A percentile compares a stretch with the other conserved stretches of the same genome.
Evolutionary conservation across 2,329 filamentous ascomycete genomes (phyloP).

Genomic region (Aureobasidium melanogenum): DNA sequence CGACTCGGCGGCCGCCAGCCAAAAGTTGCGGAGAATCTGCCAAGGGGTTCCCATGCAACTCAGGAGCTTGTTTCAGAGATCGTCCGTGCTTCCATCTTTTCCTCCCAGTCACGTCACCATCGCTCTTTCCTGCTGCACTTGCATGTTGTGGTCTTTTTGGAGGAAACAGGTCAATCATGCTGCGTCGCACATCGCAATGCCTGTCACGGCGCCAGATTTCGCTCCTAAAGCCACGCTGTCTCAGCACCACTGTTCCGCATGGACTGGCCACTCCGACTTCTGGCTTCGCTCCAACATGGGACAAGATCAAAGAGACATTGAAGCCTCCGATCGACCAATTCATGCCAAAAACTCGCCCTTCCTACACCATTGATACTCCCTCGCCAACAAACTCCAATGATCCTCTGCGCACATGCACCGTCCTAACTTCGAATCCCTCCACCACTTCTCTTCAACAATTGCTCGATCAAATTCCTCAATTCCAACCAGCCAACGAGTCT

Average conservation of each 20-base stretch:
- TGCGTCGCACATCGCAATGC: constrained; percentile 1
- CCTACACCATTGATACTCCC: background rate
- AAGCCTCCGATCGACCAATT: background rate
- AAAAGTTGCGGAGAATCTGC: constrained; percentile 1
- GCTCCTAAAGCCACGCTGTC: background rate
- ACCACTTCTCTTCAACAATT: background rate
- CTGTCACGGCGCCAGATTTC: background rate
- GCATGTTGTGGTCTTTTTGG: no score
- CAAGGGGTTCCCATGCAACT: background rate
- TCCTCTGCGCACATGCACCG: background rate
- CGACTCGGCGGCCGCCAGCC: background rate
- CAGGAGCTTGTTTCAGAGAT: constrained; percentile 1
- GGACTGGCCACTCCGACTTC: constrained; percentile 1
- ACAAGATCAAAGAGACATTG: constrained; percentile 7
- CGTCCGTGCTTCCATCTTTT: constrained; percentile 2
- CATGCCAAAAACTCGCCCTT: background rate
- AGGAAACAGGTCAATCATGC: background rate
- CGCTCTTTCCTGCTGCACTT: background rate
- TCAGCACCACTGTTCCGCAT: background rate
- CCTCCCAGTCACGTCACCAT: background rate
- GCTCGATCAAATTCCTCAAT: constrained; percentile 2
- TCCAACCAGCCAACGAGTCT: background rate
- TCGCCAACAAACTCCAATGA: background rate
- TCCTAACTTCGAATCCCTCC: constrained; percentile 2
- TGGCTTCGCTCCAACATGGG: constrained; percentile 2